phyloP scores from a whole-genome alignment of 2,329 filamentous ascomycete genomes.

The Nothomitra cinnamomea region DNA sequence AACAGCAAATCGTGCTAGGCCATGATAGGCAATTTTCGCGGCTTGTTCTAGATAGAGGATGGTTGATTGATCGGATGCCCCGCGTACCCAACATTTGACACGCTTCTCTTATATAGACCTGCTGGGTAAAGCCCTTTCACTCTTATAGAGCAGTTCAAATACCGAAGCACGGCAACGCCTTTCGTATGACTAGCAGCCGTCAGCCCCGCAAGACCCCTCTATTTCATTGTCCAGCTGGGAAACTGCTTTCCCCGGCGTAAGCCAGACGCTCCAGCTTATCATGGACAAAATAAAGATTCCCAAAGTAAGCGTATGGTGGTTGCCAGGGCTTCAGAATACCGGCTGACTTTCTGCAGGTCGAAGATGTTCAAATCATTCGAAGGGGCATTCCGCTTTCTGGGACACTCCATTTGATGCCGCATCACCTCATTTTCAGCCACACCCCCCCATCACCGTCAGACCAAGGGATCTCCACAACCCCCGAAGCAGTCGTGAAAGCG shows the following conservation, averaged over 20 bases:
- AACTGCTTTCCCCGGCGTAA: background rate
- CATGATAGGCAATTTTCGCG: background rate
- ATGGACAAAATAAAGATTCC: slow-evolving; percentile 31
- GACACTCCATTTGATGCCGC: slow-evolving; percentile 43
- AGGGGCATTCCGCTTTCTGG: slow-evolving; percentile 40
- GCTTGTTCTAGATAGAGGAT: background rate
- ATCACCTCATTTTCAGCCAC: slow-evolving; percentile 48
- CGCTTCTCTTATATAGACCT: no score
- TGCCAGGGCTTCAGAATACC: background rate
- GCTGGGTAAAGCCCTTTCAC: no score
- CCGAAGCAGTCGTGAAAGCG: slow-evolving; percentile 23
- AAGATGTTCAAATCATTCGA: slow-evolving; percentile 44
- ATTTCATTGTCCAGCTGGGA: no score
- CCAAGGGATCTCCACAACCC: slow-evolving; percentile 19
- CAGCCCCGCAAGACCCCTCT: no score
- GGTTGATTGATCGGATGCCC: background rate
- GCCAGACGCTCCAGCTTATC: background rate
- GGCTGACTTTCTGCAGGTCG: slow-evolving; percentile 27
- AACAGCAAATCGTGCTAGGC: background rate
- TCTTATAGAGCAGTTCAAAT: no score
- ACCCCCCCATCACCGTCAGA: slow-evolving; percentile 25
- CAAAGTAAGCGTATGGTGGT: slow-evolving; percentile 21
- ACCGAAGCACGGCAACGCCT: no score
- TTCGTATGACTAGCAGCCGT: no score
- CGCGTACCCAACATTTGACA: no score